These are phyloP conservation scores for Salvia rosmarinus DNA, from an alignment of 257 asterid species.

Conservation along the genomic window DNA sequence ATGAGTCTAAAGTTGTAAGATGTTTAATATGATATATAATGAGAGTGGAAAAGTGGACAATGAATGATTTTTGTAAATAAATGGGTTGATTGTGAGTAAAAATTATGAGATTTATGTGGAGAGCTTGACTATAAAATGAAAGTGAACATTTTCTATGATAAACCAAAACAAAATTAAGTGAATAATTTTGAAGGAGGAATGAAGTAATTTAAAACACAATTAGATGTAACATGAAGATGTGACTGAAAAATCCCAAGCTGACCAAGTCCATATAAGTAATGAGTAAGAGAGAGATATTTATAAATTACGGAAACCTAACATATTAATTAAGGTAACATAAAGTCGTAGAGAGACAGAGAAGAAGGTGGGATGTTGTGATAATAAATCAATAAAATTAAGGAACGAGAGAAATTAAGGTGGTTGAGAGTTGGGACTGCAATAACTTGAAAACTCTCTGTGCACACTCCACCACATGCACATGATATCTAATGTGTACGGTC, in stretches of 20 bases:
- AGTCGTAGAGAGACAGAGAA: slow-evolving; percentile 23
- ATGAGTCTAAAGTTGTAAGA: no score
- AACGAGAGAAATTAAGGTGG: slow-evolving; percentile 35
- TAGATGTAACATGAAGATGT: no score
- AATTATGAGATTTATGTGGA: no score
- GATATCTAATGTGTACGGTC: slow-evolving; percentile 28
- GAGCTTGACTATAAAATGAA: no score
- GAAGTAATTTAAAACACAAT: no score
- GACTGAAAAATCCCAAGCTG: background rate
- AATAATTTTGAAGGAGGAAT: no score
- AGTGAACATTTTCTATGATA: no score
- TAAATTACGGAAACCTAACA: background rate
- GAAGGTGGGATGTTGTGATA: slow-evolving; percentile 18
- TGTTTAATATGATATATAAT: no score
- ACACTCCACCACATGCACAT: slow-evolving; percentile 20
- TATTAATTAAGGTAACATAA: background rate
- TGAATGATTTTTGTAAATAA: no score
- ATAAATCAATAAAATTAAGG: background rate
- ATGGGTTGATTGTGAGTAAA: no score
- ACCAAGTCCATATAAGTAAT: background rate
- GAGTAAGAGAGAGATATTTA: background rate
- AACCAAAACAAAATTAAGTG: no score
- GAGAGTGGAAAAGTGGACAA: no score
- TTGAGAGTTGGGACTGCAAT: slow-evolving; percentile 47
- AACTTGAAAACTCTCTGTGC: slow-evolving; percentile 8